Evolutionary conservation across 148 eudicot genomes (phyloP).

Genomic region (Selenicereus undatus): DNA sequence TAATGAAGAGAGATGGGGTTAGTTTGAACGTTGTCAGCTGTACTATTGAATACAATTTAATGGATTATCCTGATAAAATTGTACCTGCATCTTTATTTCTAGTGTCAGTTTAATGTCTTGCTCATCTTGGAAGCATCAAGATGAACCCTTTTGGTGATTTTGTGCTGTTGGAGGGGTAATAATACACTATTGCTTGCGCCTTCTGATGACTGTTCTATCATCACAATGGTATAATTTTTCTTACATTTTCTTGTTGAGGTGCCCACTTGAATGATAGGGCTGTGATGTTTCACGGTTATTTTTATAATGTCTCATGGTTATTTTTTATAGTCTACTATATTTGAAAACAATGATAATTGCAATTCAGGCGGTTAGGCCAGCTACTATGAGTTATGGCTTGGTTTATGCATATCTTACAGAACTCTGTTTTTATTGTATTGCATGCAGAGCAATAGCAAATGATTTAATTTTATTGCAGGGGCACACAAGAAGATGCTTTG

Average conservation of each 20-base stretch:
- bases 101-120: not conserved
- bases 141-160: too few relatives aligned
- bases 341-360: too few relatives aligned
- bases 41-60: not conserved
- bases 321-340: too few relatives aligned
- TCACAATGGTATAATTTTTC: not conserved
- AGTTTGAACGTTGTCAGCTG: not conserved
- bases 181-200: not conserved
- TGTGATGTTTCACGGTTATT: too few relatives aligned
- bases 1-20: not conserved
- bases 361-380: too few relatives aligned
- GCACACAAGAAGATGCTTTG: not conserved
- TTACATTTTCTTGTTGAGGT: not conserved
- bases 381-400: too few relatives aligned
- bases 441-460: too few relatives aligned
- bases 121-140: not conserved
- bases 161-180: too few relatives aligned
- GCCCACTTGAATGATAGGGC: not conserved
- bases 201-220: not conserved
- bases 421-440: too few relatives aligned
- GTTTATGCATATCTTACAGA: too few relatives aligned
- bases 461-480: not conserved
- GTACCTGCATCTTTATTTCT: not conserved
- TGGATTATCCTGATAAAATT: not conserved
- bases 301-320: too few relatives aligned